Evolutionary conservation across 2,329 filamentous ascomycete genomes (phyloP), one percentile per base, ranked within the genome.

Genomic region (Phialemonium atrogriseum): DNA sequence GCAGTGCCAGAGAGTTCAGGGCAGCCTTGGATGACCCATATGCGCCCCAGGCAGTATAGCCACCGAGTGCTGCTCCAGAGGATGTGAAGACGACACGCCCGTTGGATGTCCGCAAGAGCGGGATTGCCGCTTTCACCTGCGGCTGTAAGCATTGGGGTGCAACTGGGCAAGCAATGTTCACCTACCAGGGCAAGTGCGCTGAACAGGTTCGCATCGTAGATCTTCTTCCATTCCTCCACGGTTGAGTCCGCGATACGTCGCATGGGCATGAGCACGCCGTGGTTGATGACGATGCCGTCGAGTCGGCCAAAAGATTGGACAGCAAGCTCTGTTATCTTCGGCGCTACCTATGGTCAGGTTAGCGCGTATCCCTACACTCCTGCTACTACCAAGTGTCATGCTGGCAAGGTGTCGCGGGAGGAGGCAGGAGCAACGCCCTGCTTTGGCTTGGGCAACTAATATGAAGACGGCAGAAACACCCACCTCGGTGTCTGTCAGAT

Each of bases 191-290:
- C 78, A 26, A 95, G 63, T 17, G 77, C 77, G 43, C 85, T 89
- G 53, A 95, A 87, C 45, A 96, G 77, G 53, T 96, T 96, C 39
- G 86, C 66, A 45, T 94, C 80, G 56, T 86, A 95, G 7, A 72
- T 65, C 2, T 62, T 58, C 48, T 77, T 80, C 84, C 88, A 95
- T 38, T 83, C 79, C 22, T 82, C 76, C 0, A 77, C 50, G n/a
- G 73, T 71, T 11, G 70, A 68, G 34, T 89, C 73, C 4, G 62
- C 75, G 26, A 96, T 62, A 36, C 73, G 75, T 30, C 73, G 75
- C 24, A 93, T 78, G 1, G 86, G 83, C n/a, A 77, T 71, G 26
- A 98, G 60, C 1, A 77, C 66, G 13, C 87, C 88, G 52, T 98
- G 91, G 55, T 96, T 96, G 39, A 96, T 62, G 10, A 98, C 75